Base-by-base conservation (phyloP, 2,329 filamentous ascomycete genomes). In the Rasamsonia emersonii region DNA sequence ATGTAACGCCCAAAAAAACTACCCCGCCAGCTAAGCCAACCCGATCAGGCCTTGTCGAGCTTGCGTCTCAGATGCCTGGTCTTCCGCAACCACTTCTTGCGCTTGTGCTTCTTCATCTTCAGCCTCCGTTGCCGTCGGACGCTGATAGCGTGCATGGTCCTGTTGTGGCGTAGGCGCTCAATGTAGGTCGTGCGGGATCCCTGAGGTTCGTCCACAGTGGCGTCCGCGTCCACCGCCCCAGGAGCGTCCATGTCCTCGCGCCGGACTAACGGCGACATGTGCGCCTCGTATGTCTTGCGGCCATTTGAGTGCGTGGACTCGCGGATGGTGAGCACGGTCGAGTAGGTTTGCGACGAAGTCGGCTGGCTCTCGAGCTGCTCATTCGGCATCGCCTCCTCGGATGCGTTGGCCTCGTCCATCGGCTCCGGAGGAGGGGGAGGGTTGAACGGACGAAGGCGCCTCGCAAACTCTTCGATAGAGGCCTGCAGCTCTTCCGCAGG, bases 61-160 rank as follows among this genome's bases (percentile, higher is more conserved):
- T 88, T 93, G 56, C 86, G 78, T 56, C 89, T 80, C 68, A 86
- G 62, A 57, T 85, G 89, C 59, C 89, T 77, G 53, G 89, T 95
- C 62, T 78, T 75, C 71, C 82, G 84, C 83, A 94, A 86, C 47
- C 96, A 70, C 77, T 98, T 98, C 86, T 95, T 96, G 65, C 94
- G 94, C 79, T 98, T 98, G 75, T 96, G 89, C 77, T 96, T 98
- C 83, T 98, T 98, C 88, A 98, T 98, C 77, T 86, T 94, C 54
- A 95, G 67, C 68, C 91, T 93, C 55, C 86, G 73, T 64, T 93
- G 86, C 60, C 91, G 75, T 71, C 81, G 86, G 47, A 95, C 89
- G 54, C 85, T 93, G 56, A 98, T 86, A 42, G 86, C 75, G 39
- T 79, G 65, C 80, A 94, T 88, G 57, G 58, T 50, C 45, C 49